These are phyloP conservation scores for Candida tallmaniae DNA, from an alignment of 805 yeast genomes.

Conservation along the genomic window DNA sequence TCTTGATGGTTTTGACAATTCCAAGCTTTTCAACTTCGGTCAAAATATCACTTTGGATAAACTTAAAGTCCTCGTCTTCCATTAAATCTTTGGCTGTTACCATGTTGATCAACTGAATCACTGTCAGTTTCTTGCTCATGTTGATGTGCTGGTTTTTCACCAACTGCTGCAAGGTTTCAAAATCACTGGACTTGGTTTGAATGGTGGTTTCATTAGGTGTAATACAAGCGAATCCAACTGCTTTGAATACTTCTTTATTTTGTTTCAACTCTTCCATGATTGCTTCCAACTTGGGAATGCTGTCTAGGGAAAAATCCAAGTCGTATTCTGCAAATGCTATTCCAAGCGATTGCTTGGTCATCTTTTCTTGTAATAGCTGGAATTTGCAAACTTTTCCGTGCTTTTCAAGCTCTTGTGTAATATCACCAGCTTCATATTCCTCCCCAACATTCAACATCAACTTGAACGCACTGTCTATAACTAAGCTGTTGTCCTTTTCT, in stretches of 20 bases:
- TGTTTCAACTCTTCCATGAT: not conserved
- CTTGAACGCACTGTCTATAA: conserved; percentile 12
- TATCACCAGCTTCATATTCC: conserved; percentile 30
- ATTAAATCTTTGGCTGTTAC: conserved; percentile 61
- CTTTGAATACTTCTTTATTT: conserved; percentile 11
- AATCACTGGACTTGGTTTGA: conserved; percentile 34
- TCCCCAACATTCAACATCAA: conserved; percentile 5
- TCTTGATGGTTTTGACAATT: conserved; percentile 45
- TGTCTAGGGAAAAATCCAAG: conserved; percentile 12
- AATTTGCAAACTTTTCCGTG: conserved; percentile 26
- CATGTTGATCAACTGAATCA: conserved; percentile 62
- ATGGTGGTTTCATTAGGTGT: conserved; percentile 25
- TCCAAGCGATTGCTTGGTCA: conserved; percentile 51
- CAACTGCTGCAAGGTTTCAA: conserved; percentile 32
- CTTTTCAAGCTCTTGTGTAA: conserved; percentile 35
- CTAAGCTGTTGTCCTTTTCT: conserved; percentile 8
- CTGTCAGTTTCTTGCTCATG: conserved; percentile 42
- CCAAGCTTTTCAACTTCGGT: conserved; percentile 50
- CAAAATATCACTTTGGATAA: conserved; percentile 48
- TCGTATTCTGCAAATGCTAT: conserved; percentile 50
- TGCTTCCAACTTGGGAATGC: conserved; percentile 9
- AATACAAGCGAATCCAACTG: conserved; percentile 32
- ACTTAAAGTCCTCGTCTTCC: conserved; percentile 44
- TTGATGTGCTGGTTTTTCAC: conserved; percentile 34
- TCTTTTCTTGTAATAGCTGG: conserved; percentile 42